Conservation (phyloP, 805 yeast species). For the Spathaspora passalidarum region DNA sequence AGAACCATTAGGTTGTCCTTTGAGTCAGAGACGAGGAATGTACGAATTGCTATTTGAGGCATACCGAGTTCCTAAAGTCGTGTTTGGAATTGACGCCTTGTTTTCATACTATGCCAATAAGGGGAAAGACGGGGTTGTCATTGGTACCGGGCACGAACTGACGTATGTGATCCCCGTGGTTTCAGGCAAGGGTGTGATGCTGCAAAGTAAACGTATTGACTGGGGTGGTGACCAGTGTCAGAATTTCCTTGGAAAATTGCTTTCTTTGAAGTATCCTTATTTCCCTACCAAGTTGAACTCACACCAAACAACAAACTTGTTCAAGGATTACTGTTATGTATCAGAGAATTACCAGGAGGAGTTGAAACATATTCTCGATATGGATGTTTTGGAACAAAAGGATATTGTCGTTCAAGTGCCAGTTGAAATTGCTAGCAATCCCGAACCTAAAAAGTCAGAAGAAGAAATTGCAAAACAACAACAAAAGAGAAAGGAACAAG, state of each 20-base stretch:
- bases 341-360: conserved; percentile 68
- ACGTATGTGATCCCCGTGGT: conserved; percentile 82
- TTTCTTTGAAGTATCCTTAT: conserved; percentile 84
- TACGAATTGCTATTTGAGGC: conserved; percentile 84
- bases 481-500: conserved; percentile 79
- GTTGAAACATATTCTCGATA: conserved; percentile 50
- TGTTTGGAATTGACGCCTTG: conserved; percentile 80
- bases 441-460: conserved; percentile 70
- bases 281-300: conserved; percentile 74
- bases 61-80: conserved; percentile 68
- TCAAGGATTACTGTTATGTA: conserved; percentile 77
- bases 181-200: conserved; percentile 60
- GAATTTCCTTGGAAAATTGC: conserved; percentile 56
- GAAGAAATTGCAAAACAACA: conserved; percentile 78
- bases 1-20: conserved; percentile 72
- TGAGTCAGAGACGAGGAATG: conserved; percentile 67
- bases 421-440: conserved; percentile 54
- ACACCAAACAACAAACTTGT: conserved; percentile 62
- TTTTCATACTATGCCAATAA: conserved; percentile 70
- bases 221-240: conserved; percentile 86
- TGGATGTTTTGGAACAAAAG: conserved; percentile 61
- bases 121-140: conserved; percentile 59
- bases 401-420: conserved; percentile 85
- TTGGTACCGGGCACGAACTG: conserved; percentile 79
- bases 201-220: conserved; percentile 75